Evolutionary conservation across 805 yeast species (phyloP), one percentile per base, ranked within the genome.

Genomic region (Yamadazyma scolyti): DNA sequence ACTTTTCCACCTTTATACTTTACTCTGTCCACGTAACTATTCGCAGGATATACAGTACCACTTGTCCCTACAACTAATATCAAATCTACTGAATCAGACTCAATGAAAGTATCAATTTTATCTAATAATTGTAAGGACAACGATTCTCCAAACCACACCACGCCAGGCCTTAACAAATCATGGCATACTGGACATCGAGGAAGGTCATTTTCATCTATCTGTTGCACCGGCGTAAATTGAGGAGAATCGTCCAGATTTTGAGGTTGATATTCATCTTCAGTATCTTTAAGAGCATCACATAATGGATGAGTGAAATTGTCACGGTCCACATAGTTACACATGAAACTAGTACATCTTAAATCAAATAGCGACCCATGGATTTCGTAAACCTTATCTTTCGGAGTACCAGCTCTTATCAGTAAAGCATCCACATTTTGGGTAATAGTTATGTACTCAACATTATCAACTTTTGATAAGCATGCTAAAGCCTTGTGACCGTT

Each of bases 131-230:
- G 58, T 33, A 84, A 54, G 0, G 95, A 86, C 26, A 88, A 59
- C 10, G 87, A 71, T 55, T 88, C 97, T n/a, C 96, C 96, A 57
- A 82, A 86, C 96, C 96, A 88, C 5, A 87, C 89, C 3, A 88
- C 94, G 0, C 93, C 95, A 0, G 97, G 97, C 14, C 96, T 65
- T 36, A 88, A 57, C 9, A 82, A 50, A 4, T 65, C 68, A n/a
- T 62, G 50, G 50, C 97, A 88, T 8, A 58, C 59, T 0, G 96
- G 95, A 52, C 97, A 88, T 23, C 56, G 70, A 1, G 96, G 96
- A 8, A 86, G 64, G 2, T 75, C 76, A 1, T 55, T 48, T 27
- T 58, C 71, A 3, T 65, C 58, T 1, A 86, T 56, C 10, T 59
- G 50, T n/a, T 71, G 62, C 2, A 71, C 65, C 2, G 80, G 77